Base-by-base conservation (phyloP, 768 basidiomycete genomes). In the Mycena metata region DNA sequence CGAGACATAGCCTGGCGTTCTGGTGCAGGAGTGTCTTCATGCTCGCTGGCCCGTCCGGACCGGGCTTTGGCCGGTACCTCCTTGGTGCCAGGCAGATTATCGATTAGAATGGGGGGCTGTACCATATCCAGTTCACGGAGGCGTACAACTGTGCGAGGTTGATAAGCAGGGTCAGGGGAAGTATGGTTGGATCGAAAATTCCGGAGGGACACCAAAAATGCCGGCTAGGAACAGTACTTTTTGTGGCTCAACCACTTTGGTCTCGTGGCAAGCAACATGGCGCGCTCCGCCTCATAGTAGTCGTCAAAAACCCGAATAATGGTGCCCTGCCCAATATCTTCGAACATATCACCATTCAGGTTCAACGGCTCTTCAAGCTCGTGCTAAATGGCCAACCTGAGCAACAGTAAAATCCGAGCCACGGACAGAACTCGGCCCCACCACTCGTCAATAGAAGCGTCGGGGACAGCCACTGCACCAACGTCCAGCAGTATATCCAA, bases 361-460 rank as follows among this genome's bases (percentile, higher is more conserved):
- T 60, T 33, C 33, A 60, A 26, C 50, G 50, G 61, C 30, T 63
- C 61, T 30, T 63, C 26, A 10, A 63, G 61, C 15, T 54, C 51
- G 23, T 63, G 21, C 26, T 63, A 50, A 54, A 63, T 23, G 49
- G 50, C 61, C 30, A 63, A 33, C 17, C n/a, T n/a, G n/a, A 63
- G 5, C 12, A 43, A 17, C 41, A 54, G 23, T 41, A 63, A n/a
- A 3, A 19, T 41, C 7, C 21, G 36, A 3, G 39, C 61, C 6
- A 63, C 51, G 23, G 39, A 5, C 50, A 51, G 5, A 2, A 54
- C 51, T 11, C 61, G 61, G 21, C 61, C 39, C 9, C 30, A 24
- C 41, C 61, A 39, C 51, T 63, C 61, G n/a, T n/a, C n/a, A n/a
- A n/a, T n/a, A 0, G 9, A 45, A n/a, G n/a, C n/a, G n/a, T n/a